Evolutionary conservation across 345 rosid species (phyloP).

Genomic region (Dovyalis caffra): DNA sequence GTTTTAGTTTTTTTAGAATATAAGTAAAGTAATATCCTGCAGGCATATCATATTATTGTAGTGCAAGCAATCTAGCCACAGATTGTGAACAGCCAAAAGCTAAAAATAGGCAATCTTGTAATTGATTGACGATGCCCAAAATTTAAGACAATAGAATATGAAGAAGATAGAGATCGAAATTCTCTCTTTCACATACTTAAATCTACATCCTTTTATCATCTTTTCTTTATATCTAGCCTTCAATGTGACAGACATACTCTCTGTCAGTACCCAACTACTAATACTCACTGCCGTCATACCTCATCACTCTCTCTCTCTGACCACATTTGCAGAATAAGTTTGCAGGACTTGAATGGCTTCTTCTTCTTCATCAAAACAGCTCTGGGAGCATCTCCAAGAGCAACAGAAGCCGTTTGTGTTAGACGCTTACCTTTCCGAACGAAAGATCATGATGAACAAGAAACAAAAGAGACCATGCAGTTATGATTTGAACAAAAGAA

Average conservation of each 20-base stretch:
- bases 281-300: not conserved
- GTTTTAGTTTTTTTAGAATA: too few relatives aligned
- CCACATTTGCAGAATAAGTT: not conserved
- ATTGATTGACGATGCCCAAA: slow-evolving; percentile 11
- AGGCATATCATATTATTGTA: not conserved
- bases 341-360: slow-evolving; percentile 28
- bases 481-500: slow-evolving; percentile 3
- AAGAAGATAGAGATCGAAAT: slow-evolving; percentile 9
- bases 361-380: slow-evolving; percentile 19
- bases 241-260: not conserved
- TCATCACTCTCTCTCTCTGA: not conserved
- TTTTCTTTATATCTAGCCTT: not conserved
- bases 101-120: slow-evolving; percentile 1
- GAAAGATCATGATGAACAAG: slow-evolving; percentile 12
- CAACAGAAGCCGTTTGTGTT: slow-evolving; percentile 40
- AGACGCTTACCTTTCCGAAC: slow-evolving; percentile 24
- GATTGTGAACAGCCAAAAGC: not conserved
- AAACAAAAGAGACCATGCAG: slow-evolving; percentile 6
- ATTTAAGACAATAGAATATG: not conserved
- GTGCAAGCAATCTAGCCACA: not conserved
- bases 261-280: slow-evolving; percentile 8
- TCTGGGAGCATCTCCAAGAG: slow-evolving; percentile 38
- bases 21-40: too few relatives aligned
- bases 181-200: not conserved
- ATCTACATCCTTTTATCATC: not conserved